Evolutionary conservation across 192 early-diverging fungal genomes (phyloP).

Genomic region (Backusella luteola): DNA sequence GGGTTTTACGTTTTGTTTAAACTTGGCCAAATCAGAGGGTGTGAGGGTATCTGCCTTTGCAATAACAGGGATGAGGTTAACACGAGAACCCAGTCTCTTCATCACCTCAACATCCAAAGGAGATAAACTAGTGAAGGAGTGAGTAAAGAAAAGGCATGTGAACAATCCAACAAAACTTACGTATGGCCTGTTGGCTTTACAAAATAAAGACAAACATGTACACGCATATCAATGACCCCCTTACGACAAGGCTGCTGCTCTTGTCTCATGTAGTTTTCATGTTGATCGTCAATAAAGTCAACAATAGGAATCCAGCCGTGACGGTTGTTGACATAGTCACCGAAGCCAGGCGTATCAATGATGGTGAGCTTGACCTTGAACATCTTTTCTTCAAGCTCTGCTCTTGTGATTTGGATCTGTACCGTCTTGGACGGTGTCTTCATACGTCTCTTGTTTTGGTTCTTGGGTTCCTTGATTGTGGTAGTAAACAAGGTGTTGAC

Average conservation of each 20-base stretch:
- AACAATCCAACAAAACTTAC: constrained; percentile 36
- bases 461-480: constrained; percentile 45
- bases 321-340: constrained; percentile 98
- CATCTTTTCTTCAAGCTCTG: constrained; percentile 96
- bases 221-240: constrained; percentile 89
- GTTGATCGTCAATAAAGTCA: constrained; percentile 93
- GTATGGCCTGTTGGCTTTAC: constrained; percentile 96
- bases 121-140: constrained; percentile 46
- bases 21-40: constrained; percentile 74
- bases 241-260: constrained; percentile 86
- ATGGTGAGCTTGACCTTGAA: constrained; percentile 92
- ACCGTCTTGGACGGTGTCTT: constrained; percentile 92
- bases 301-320: constrained; percentile 95
- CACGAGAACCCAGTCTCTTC: constrained; percentile 87
- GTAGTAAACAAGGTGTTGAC: constrained; percentile 96
- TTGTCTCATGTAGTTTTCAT: constrained; percentile 88
- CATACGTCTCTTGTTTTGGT: constrained; percentile 60
- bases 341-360: constrained; percentile 97
- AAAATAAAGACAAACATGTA: constrained; percentile 96
- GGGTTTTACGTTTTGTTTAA: constrained; percentile 75
- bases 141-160: not conserved
- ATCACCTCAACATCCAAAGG: constrained; percentile 94
- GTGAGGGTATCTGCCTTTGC: constrained; percentile 93
- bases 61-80: constrained; percentile 94
- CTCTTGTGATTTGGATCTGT: constrained; percentile 96